phyloP scores from a whole-genome alignment of 805 yeast genomes.

The Metschnikowia henanensis region DNA sequence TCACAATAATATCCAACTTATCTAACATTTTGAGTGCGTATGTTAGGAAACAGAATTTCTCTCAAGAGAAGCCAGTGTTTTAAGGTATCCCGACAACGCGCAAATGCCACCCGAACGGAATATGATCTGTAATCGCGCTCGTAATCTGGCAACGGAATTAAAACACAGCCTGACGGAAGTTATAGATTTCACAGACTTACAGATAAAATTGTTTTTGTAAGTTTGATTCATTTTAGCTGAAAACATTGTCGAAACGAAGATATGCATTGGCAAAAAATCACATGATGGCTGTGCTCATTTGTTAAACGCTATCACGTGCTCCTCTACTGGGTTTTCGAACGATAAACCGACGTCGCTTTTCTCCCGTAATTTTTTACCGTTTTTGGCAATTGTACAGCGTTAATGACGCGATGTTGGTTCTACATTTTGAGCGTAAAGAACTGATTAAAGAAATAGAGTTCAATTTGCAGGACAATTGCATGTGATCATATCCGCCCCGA shows the following conservation, averaged over 20 bases:
- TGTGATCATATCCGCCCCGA: too few species aligned
- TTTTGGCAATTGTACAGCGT: too few species aligned
- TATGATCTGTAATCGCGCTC: background rate
- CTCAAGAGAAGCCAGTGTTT: background rate
- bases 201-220: background rate
- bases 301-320: background rate
- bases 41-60: background rate
- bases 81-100: background rate
- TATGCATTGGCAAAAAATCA: background rate
- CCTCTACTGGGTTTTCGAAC: too few species aligned
- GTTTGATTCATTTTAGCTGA: too few species aligned
- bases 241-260: too few species aligned
- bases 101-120: background rate
- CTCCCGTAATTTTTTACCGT: too few species aligned
- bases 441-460: too few species aligned
- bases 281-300: background rate
- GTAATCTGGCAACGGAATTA: background rate
- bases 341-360: too few species aligned
- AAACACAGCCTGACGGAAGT: background rate
- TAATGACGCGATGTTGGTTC: too few species aligned
- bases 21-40: slow-evolving; percentile 51
- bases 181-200: background rate
- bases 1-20: slow-evolving; percentile 66
- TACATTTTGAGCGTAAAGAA: too few species aligned
- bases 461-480: too few species aligned